Evolutionary conservation across 306 rosid species (phyloP).

Genomic region (Castanospermum australe): DNA sequence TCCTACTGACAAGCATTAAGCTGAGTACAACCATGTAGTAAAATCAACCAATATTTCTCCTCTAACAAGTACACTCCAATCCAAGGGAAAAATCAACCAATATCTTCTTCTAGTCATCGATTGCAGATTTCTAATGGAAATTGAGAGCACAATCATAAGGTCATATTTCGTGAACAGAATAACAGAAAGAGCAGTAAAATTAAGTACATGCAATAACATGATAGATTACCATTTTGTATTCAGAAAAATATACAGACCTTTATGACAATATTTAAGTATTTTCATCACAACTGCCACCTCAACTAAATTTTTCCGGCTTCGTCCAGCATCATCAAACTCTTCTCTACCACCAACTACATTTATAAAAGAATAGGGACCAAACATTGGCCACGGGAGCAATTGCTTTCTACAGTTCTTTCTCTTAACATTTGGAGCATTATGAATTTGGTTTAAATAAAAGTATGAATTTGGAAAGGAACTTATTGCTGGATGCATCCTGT

Average conservation of each 20-base stretch:
- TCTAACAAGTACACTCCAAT: background rate
- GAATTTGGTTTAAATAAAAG: slow-evolving; percentile 52
- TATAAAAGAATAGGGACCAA: slow-evolving; percentile 77
- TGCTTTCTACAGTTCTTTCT: slow-evolving; percentile 41
- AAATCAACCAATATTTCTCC: background rate
- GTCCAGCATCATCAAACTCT: slow-evolving; percentile 69
- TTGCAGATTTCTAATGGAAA: background rate
- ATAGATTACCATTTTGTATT: background rate
- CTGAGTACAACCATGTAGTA: background rate
- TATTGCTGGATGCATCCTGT: slow-evolving; percentile 85
- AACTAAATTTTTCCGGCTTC: slow-evolving; percentile 64
- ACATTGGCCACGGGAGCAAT: slow-evolving; percentile 62
- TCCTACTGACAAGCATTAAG: background rate
- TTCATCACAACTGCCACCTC: slow-evolving; percentile 65
- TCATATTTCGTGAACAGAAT: background rate
- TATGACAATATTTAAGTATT: slow-evolving; percentile 49
- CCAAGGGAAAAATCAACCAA: background rate
- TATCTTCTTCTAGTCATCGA: background rate
- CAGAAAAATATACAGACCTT: slow-evolving; percentile 41
- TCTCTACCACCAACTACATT: slow-evolving; percentile 67
- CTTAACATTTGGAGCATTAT: slow-evolving; percentile 56
- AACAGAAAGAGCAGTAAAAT: background rate
- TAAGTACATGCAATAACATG: background rate
- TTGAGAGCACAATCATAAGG: background rate
- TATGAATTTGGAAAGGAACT: slow-evolving; percentile 66